Conservation (phyloP, 2,329 filamentous ascomycete species). For the Colletotrichum salicis region DNA sequence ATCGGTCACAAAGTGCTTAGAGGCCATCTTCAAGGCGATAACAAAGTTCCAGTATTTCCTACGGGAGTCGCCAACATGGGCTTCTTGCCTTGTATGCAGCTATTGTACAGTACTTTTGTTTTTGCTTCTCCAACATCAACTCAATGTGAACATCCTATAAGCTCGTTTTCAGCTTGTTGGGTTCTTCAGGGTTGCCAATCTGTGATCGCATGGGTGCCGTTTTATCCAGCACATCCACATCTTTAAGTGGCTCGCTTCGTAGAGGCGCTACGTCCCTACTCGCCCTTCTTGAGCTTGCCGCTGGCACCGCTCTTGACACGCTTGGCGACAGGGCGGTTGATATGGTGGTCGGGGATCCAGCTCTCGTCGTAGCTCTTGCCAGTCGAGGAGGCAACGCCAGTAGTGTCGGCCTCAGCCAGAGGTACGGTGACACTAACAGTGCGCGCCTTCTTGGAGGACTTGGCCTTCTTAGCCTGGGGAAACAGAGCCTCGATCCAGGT, state of each 20-base stretch:
- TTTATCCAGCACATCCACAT: slow-evolving; percentile 19
- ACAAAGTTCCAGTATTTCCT: neutral
- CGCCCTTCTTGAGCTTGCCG: slow-evolving; percentile 48
- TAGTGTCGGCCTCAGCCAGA: slow-evolving; percentile 76
- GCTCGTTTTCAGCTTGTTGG: neutral
- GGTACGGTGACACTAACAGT: slow-evolving; percentile 71
- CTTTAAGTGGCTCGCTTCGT: neutral
- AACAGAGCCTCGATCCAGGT: slow-evolving; percentile 97
- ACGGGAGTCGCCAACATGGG: neutral
- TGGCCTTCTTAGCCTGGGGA: slow-evolving; percentile 82
- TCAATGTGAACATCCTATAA: neutral
- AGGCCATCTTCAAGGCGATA: neutral
- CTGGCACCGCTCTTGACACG: slow-evolving; percentile 70
- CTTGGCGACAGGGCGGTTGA: slow-evolving; percentile 83
- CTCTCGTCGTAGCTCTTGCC: slow-evolving; percentile 85
- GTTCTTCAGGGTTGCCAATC: neutral
- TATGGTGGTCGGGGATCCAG: slow-evolving; percentile 92
- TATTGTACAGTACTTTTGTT: slow-evolving; percentile 32
- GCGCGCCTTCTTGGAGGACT: slow-evolving; percentile 70
- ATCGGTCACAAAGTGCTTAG: neutral
- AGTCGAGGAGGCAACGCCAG: slow-evolving; percentile 74
- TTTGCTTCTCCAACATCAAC: neutral
- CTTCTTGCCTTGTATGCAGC: slow-evolving; percentile 13
- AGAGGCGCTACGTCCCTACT: slow-evolving; percentile 18
- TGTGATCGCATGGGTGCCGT: neutral